Evolutionary conservation across 768 basidiomycete species (phyloP), one percentile per base, ranked within the genome.

Genomic region (Polyporus arcularius): DNA sequence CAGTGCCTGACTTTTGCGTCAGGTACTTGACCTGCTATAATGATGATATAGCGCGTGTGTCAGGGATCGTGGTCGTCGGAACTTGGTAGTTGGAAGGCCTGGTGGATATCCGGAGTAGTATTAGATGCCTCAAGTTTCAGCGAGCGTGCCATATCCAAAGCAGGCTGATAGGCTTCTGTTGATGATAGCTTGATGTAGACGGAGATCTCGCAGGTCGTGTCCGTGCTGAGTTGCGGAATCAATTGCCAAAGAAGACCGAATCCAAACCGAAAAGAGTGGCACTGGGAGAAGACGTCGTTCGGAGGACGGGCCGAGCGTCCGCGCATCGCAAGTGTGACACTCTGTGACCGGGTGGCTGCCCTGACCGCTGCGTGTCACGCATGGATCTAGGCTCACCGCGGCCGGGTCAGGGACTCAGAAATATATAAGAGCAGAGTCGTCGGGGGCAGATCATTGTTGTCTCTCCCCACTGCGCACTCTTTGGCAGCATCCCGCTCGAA

Each of bases 321-420:
- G 51, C 31, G 30, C 8, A 28, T 32, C 48, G 15, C 5, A 16
- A 28, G 31, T 32, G 43, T 18, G 40, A 42, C 28, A 42, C 31
- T 28, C 15, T 26, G 48, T 61, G 48, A 51, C 54, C 48, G 14
- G 31, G 45, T 55, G 53, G 30, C 53, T 42, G n/a, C 55, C 26
- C 49, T 30, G 31, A 3, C 16, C 35, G 15, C 47, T 48, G 40
- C 52, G n/a, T 50, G 54, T 61, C 54, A 61, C 60, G 60, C 49
- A 10, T 4, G n/a, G 40, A 53, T 42, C 60, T 55, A 55, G 60
- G 45, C 60, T 51, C 45, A 14, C 45, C 32, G 11, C 31, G 18
- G 10, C 26, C 53, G 28, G 9, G 46, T 18, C 46, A 30, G 41
- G 12, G 38, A 26, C 21, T 26, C 21, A 26, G 49, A 32, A 7